These are phyloP conservation scores for Nasturtium officinale DNA, from an alignment of 345 rosid species.

Conservation along the genomic window DNA sequence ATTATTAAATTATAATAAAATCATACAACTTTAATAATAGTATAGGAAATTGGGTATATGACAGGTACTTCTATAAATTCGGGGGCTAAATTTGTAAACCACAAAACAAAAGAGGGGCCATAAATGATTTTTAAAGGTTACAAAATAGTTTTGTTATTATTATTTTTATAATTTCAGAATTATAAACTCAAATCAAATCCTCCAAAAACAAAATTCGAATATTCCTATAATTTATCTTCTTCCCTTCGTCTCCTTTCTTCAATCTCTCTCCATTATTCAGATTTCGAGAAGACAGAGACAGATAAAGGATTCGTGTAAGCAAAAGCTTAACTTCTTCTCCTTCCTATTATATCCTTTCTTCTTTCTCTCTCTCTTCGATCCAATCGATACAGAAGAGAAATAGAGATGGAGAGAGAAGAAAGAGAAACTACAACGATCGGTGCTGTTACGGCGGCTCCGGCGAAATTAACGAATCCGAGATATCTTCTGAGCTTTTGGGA, in stretches of 20 bases:
- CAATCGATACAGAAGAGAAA: not conserved
- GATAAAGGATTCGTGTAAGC: constrained; percentile 31
- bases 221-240: constrained; percentile 25
- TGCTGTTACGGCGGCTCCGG: constrained; percentile 1
- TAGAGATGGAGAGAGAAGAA: constrained; percentile 39
- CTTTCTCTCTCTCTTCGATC: constrained; percentile 19
- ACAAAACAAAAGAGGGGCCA: not conserved
- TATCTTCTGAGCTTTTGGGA: constrained; percentile 71
- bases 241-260: constrained; percentile 6
- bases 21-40: not conserved
- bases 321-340: constrained; percentile 15
- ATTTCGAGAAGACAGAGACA: constrained; percentile 25
- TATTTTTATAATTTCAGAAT: not conserved
- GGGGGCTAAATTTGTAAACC: constrained; percentile 24
- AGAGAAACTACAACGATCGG: constrained; percentile 28
- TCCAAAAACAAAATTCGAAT: constrained; percentile 43
- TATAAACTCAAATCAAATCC: constrained; percentile 19
- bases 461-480: constrained; percentile 22
- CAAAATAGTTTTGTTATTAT: constrained; percentile 12
- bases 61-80: not conserved
- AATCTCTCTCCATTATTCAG: constrained; percentile 33
- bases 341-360: not conserved
- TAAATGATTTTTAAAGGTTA: not conserved
- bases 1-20: not conserved
- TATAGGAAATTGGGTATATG: not conserved